Conservation (phyloP, 1,284 basidiomycete species). For the Malassezia slooffiae region DNA sequence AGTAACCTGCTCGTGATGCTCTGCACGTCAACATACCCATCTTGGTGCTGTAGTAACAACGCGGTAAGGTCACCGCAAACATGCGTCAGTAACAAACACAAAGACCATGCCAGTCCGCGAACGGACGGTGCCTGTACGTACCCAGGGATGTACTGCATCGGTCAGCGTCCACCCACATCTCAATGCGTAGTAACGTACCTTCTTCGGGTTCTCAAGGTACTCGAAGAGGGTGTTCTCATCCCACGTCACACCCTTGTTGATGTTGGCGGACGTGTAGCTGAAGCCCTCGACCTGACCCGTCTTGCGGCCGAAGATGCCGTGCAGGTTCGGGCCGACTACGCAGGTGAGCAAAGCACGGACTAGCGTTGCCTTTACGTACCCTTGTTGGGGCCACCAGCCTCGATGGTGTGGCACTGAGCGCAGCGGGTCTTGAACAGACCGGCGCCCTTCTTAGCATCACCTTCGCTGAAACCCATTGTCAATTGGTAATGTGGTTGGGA, state of each 20-base stretch:
- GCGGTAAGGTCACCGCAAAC: not conserved
- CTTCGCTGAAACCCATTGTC: constrained; percentile 33
- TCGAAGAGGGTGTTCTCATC: constrained; percentile 76
- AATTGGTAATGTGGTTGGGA: not conserved
- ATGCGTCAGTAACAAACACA: constrained; percentile 1
- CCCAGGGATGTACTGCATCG: constrained; percentile 50
- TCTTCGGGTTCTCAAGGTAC: constrained; percentile 86
- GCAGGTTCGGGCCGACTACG: constrained; percentile 80
- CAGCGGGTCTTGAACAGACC: constrained; percentile 63
- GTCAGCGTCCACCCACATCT: not conserved
- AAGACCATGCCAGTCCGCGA: not conserved
- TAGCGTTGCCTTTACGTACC: constrained; percentile 23
- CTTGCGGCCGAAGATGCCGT: constrained; percentile 77
- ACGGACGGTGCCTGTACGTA: too few relatives aligned
- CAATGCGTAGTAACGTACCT: constrained; percentile 47
- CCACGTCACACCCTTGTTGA: constrained; percentile 86
- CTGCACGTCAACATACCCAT: constrained; percentile 15
- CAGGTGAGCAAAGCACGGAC: constrained; percentile 14
- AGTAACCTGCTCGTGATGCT: not conserved
- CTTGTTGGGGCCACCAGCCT: constrained; percentile 68
- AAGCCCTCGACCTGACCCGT: constrained; percentile 75
- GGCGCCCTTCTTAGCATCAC: constrained; percentile 41
- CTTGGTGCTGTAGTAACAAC: constrained; percentile 9
- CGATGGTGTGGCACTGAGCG: constrained; percentile 91
- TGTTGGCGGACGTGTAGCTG: constrained; percentile 89